Conservation (phyloP, 2,329 filamentous ascomycete genomes). For the Leptographium procerum region DNA sequence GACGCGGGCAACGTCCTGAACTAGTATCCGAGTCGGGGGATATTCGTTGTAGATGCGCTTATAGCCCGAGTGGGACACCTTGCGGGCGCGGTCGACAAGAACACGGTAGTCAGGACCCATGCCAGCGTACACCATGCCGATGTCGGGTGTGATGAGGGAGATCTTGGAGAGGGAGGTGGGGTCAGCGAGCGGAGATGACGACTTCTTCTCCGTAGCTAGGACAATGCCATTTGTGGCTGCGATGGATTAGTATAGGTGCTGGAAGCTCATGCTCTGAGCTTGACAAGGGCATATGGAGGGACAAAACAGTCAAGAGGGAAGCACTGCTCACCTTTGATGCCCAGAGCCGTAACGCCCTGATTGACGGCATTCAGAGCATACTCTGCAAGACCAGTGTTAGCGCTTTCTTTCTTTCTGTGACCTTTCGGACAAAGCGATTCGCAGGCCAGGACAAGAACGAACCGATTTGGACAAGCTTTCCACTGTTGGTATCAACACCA, state of each 20-base stretch:
- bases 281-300: too few species aligned
- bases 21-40: slow-evolving; percentile 97
- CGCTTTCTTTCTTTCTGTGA: too few species aligned
- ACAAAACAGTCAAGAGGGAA: background rate
- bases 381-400: slow-evolving; percentile 43
- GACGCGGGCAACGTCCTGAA: slow-evolving; percentile 92
- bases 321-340: slow-evolving; percentile 79
- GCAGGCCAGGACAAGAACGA: slow-evolving; percentile 9
- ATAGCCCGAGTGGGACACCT: slow-evolving; percentile 96
- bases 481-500: slow-evolving; percentile 41
- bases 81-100: slow-evolving; percentile 92
- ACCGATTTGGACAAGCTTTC: slow-evolving; percentile 98
- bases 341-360: slow-evolving; percentile 94
- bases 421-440: too few species aligned
- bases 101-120: slow-evolving; percentile 99
- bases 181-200: slow-evolving; percentile 92
- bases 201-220: slow-evolving; percentile 98
- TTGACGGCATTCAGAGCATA: slow-evolving; percentile 99
- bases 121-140: slow-evolving; percentile 98
- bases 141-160: slow-evolving; percentile 95
- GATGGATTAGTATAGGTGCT: background rate
- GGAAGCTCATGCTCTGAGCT: background rate
- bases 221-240: slow-evolving; percentile 97
- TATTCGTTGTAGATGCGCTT: slow-evolving; percentile 99
- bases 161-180: slow-evolving; percentile 92